phyloP scores from a whole-genome alignment of 2,329 filamentous ascomycete genomes.

The Botrytis elliptica region DNA sequence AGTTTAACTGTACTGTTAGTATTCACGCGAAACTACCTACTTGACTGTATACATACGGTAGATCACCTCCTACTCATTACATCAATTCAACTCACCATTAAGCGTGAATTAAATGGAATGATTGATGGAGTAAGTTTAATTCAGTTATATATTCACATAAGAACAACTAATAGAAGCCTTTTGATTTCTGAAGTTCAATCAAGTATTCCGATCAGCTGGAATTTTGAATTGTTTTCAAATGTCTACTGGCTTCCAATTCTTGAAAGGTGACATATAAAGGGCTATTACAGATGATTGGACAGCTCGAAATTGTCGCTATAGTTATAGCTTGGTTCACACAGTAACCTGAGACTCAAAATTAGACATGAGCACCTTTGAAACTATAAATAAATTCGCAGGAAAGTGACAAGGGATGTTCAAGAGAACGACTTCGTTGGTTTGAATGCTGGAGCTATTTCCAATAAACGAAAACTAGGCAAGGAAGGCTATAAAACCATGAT shows the following conservation, averaged over 20 bases:
- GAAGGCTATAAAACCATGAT: constrained; percentile 53
- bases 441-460: constrained; percentile 36
- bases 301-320: neutral
- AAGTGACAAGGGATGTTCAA: constrained; percentile 29
- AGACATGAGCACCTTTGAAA: constrained; percentile 34
- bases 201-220: neutral
- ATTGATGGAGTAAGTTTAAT: neutral
- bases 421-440: constrained; percentile 36
- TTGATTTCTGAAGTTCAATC: neutral
- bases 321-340: neutral
- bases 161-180: neutral
- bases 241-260: neutral
- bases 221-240: neutral
- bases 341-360: constrained; percentile 13
- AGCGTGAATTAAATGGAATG: neutral
- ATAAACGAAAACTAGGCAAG: constrained; percentile 23
- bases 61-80: neutral
- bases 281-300: neutral
- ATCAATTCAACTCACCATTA: neutral
- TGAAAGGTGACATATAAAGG: neutral
- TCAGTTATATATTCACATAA: constrained; percentile 10
- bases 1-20: neutral
- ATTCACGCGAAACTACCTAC: neutral
- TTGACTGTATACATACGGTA: neutral
- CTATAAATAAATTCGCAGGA: constrained; percentile 30